Conservation (phyloP, 331 rosid species). For the Pyrus hybrid region DNA sequence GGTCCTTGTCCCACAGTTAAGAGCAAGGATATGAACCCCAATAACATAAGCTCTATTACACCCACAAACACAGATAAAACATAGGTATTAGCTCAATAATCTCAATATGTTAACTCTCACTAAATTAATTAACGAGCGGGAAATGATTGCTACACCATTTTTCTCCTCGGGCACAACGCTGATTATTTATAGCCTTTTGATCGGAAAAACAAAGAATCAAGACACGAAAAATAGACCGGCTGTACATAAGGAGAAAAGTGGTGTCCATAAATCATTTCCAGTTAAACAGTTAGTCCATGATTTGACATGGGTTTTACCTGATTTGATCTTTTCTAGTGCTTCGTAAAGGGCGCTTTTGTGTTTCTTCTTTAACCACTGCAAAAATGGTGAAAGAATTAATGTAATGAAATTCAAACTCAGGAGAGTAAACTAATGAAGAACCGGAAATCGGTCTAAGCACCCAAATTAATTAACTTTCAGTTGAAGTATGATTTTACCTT, state of each 20-base stretch:
- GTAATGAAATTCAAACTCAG: not conserved
- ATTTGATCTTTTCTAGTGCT: constrained; percentile 66
- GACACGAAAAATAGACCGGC: no score
- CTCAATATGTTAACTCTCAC: not conserved
- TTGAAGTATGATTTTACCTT: constrained; percentile 16
- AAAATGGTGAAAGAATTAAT: not conserved
- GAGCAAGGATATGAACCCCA: constrained; percentile 88
- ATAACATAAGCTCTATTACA: constrained; percentile 66
- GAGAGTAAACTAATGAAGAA: not conserved
- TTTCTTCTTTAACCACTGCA: constrained; percentile 83
- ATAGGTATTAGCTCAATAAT: not conserved
- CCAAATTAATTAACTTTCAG: not conserved
- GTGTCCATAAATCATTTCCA: no score
- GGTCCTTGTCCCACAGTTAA: constrained; percentile 59
- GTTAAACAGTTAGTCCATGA: not conserved
- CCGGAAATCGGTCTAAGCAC: not conserved
- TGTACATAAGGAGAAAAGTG: no score
- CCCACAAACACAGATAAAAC: not conserved
- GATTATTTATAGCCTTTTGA: no score
- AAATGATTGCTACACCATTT: no score
- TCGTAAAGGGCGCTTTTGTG: constrained; percentile 62
- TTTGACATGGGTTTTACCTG: constrained; percentile 39
- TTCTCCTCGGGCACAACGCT: no score
- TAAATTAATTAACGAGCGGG: no score
- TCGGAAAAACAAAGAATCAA: no score